phyloP scores from a whole-genome alignment of 257 asterid species.

The Solanum arcanum region DNA sequence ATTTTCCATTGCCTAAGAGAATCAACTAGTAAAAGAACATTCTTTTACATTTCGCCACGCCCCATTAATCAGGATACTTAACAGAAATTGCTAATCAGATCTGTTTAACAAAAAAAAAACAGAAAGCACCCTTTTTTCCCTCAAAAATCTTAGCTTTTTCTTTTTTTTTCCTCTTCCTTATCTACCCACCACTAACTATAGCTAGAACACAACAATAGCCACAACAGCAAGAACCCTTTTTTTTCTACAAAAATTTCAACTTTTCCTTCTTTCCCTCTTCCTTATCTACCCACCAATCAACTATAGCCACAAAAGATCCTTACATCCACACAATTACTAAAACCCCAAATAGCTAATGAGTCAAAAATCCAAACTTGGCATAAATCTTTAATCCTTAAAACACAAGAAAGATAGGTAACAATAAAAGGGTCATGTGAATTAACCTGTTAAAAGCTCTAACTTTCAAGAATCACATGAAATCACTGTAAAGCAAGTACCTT shows the following conservation, averaged over 20 bases:
- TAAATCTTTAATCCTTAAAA: neutral
- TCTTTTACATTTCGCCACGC: conserved; percentile 5
- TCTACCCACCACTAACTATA: conserved; percentile 18
- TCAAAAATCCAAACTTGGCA: neutral
- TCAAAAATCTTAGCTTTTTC: conserved; percentile 2
- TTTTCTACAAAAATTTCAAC: neutral
- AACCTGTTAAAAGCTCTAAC: conserved; percentile 21
- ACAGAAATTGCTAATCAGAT: conserved; percentile 25
- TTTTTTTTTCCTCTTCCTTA: conserved; percentile 9
- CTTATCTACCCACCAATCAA: conserved; percentile 21
- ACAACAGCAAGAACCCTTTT: neutral
- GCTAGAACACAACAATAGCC: conserved; percentile 9
- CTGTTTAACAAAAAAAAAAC: conserved; percentile 25
- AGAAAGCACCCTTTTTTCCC: conserved; percentile 18
- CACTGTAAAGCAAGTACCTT: conserved; percentile 31
- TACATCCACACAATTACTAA: conserved; percentile 6
- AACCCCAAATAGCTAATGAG: neutral
- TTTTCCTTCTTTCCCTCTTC: conserved; percentile 7
- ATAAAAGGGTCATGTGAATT: conserved; percentile 39
- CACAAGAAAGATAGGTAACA: conserved; percentile 14
- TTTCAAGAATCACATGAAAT: conserved; percentile 60
- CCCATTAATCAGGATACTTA: conserved; percentile 1
- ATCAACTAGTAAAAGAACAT: conserved; percentile 6
- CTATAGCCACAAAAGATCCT: conserved; percentile 7
- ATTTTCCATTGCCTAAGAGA: conserved; percentile 23